phyloP scores from a whole-genome alignment of 164 flowering plant genomes.

The Macadamia tetraphylla region DNA sequence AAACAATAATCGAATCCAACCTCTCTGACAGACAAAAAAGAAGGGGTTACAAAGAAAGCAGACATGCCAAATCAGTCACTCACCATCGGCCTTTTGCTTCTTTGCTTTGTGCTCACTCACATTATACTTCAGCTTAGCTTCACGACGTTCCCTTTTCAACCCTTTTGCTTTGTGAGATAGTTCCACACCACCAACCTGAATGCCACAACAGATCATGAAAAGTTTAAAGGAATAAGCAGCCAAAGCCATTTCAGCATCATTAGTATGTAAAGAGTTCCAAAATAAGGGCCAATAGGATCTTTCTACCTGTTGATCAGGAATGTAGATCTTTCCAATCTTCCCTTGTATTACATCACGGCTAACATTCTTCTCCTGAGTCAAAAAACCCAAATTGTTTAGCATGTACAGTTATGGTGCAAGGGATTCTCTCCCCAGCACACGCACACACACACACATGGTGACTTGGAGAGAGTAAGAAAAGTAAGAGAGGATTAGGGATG shows the following conservation, averaged over 20 bases:
- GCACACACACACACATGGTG: too few species aligned
- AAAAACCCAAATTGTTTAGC: not conserved
- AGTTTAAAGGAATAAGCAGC: not conserved
- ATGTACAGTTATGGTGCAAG: not conserved
- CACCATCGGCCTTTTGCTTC: constrained; percentile 43
- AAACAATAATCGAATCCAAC: too few species aligned
- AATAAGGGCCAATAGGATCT: not conserved
- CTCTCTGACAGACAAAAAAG: too few species aligned
- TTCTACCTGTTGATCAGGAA: constrained; percentile 84
- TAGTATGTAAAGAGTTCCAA: not conserved
- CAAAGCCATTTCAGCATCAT: too few species aligned
- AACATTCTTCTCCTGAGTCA: constrained; percentile 73
- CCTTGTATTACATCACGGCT: constrained; percentile 54
- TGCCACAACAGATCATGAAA: not conserved
- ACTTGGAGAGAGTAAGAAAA: not conserved
- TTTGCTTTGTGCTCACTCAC: constrained; percentile 24
- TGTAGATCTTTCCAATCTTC: constrained; percentile 68
- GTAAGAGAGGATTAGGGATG: not conserved
- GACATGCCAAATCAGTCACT: constrained; percentile 2
- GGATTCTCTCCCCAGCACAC: not conserved
- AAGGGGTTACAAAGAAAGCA: too few species aligned
- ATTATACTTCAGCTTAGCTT: constrained; percentile 47
- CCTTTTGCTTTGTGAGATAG: constrained; percentile 60
- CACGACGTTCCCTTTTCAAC: constrained; percentile 23
- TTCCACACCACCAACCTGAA: constrained; percentile 52